Percentiles rank a stretch among this genome's conserved stretches.
Conservation (phyloP, 2,329 filamentous ascomycete genomes). For the Ceratocystis papillata region DNA sequence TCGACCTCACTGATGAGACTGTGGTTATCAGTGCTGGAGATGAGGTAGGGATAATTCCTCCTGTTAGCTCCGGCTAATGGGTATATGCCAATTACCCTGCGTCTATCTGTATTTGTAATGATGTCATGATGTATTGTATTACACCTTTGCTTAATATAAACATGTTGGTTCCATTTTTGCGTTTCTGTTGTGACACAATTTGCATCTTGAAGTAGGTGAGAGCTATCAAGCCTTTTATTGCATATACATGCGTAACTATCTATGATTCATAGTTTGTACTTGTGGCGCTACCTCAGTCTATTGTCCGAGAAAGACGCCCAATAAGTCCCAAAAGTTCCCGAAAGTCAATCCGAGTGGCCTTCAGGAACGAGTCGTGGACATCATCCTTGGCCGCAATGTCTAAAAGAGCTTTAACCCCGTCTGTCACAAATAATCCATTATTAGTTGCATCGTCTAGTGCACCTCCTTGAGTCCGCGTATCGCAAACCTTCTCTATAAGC, state of each 20-base stretch:
- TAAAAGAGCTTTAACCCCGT: constrained; percentile 8
- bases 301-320: neutral
- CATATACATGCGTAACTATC: too few relatives aligned
- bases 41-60: constrained; percentile 79
- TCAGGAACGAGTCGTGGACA: constrained; percentile 1
- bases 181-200: neutral
- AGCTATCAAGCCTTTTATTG: neutral
- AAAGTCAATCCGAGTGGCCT: neutral
- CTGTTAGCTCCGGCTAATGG: constrained; percentile 66
- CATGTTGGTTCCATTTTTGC: neutral
- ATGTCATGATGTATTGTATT: constrained; percentile 1
- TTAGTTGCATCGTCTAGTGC: neutral
- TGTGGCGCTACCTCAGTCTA: neutral
- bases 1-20: constrained; percentile 49
- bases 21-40: constrained; percentile 58
- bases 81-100: neutral
- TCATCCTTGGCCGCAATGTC: constrained; percentile 4
- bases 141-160: neutral
- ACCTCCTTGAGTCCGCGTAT: neutral
- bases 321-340: constrained; percentile 4
- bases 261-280: neutral
- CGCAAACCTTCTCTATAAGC: neutral
- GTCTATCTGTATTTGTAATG: constrained; percentile 3
- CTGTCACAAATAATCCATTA: neutral
- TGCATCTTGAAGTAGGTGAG: neutral